Evolutionary conservation across 495 filamentous ascomycete genomes (phyloP).

Genomic region (Aspergillus ostianus): DNA sequence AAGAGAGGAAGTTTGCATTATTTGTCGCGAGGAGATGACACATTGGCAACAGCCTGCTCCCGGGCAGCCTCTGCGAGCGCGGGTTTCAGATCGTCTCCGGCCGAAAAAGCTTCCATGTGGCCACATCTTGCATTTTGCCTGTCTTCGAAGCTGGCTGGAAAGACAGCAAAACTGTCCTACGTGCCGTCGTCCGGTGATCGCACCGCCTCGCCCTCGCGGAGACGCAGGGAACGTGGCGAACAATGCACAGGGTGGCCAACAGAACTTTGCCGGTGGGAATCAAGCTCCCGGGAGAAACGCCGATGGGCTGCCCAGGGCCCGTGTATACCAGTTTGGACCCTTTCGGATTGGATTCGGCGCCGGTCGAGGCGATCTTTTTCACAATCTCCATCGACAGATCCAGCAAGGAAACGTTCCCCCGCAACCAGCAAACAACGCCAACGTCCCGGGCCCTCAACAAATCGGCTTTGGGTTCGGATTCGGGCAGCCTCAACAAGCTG

Average conservation of each 20-base stretch:
- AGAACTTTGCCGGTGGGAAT: conserved; percentile 25
- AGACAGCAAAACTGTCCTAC: conserved; percentile 97
- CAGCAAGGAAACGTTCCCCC: conserved; percentile 40
- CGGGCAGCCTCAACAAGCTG: conserved; percentile 33
- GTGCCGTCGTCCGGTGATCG: conserved; percentile 75
- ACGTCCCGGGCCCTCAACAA: conserved; percentile 35
- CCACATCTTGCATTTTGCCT: conserved; percentile 91
- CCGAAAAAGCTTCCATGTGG: conserved; percentile 96
- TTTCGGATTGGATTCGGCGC: conserved; percentile 59
- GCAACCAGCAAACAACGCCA: conserved; percentile 33
- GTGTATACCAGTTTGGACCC: conserved; percentile 55
- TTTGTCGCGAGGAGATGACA: conserved; percentile 94
- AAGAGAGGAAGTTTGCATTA: conserved; percentile 91
- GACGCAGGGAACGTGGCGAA: conserved; percentile 26
- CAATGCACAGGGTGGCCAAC: conserved; percentile 28
- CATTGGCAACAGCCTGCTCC: conserved; percentile 53
- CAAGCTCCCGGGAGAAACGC: conserved; percentile 30
- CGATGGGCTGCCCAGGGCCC: conserved; percentile 39
- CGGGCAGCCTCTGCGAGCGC: conserved; percentile 35
- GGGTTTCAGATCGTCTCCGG: conserved; percentile 73
- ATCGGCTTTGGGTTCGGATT: conserved; percentile 47
- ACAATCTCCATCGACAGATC: conserved; percentile 51
- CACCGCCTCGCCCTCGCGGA: conserved; percentile 29
- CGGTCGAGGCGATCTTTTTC: conserved; percentile 51
- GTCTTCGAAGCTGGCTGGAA: conserved; percentile 96